Evolutionary conservation across 2,329 filamentous ascomycete genomes (phyloP).

Genomic region (Colletotrichum lini): DNA sequence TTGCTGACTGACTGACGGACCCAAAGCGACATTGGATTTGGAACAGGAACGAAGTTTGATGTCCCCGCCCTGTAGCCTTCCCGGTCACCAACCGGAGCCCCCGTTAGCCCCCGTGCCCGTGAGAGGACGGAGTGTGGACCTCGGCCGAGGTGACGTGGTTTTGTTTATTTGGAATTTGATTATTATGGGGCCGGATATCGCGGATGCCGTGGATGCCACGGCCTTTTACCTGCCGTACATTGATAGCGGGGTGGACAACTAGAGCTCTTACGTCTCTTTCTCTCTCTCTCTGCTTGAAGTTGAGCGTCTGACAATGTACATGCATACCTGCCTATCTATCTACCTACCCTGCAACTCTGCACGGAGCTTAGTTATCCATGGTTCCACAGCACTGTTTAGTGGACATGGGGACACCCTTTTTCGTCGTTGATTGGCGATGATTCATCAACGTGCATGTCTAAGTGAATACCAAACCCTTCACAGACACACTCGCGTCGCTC

Average conservation of each 20-base stretch:
- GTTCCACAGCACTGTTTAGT: conserved; percentile 37
- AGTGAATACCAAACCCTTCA: neutral
- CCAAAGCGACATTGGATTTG: neutral
- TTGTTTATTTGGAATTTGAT: conserved; percentile 30
- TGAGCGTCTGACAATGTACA: neutral
- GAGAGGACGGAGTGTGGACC: neutral
- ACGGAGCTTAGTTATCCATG: conserved; percentile 33
- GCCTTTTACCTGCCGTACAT: neutral
- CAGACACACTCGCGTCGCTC: neutral
- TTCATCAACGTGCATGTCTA: conserved; percentile 23
- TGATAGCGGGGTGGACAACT: conserved; percentile 2
- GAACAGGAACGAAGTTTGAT: neutral
- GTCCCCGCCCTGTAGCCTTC: neutral
- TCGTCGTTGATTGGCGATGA: conserved; percentile 34
- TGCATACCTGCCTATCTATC: fast-evolving
- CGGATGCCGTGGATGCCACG: neutral
- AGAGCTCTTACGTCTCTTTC: neutral
- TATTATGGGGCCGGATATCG: conserved; percentile 6
- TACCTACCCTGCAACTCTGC: neutral
- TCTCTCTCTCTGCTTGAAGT: neutral
- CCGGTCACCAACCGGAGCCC: neutral
- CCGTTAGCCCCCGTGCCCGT: conserved; percentile 12
- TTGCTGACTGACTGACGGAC: neutral
- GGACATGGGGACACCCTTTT: neutral
- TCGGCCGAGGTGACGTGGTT: conserved; percentile 24